Evolutionary conservation across 2,329 filamentous ascomycete genomes (phyloP).

Genomic region (Colletotrichum neosansevieriae): DNA sequence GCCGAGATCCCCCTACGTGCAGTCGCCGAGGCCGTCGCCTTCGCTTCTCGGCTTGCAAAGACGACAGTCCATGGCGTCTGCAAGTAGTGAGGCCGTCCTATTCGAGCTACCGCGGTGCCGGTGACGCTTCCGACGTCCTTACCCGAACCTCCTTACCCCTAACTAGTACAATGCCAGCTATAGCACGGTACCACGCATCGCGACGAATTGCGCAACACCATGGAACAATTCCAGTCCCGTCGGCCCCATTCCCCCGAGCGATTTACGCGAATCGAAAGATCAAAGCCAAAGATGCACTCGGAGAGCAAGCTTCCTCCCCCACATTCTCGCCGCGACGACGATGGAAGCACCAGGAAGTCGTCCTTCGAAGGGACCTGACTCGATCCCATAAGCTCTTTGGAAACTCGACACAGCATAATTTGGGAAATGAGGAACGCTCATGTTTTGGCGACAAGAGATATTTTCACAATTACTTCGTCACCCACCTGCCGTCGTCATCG

Average conservation of each 20-base stretch:
- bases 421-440: not conserved
- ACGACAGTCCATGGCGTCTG: constrained; percentile 36
- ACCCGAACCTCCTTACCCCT: not conserved
- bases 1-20: constrained; percentile 2
- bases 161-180: constrained; percentile 31
- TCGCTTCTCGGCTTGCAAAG: constrained; percentile 4
- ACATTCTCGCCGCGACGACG: not conserved
- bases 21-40: constrained; percentile 1
- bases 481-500: constrained; percentile 92
- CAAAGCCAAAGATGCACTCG: not conserved
- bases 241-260: not conserved
- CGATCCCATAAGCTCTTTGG: not conserved
- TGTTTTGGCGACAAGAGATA: constrained; percentile 52
- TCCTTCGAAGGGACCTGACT: not conserved
- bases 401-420: not conserved
- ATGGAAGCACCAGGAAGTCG: not conserved
- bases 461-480: constrained; percentile 98
- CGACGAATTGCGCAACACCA: constrained; percentile 31
- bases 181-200: constrained; percentile 24
- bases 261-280: not conserved
- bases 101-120: constrained; percentile 35
- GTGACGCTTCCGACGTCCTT: constrained; percentile 28
- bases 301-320: not conserved
- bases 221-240: constrained; percentile 1
- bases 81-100: constrained; percentile 31